Percentiles rank a stretch among this genome's conserved stretches.
Conservation (phyloP, 2,329 filamentous ascomycete species). For the Stylonectria norvegica region DNA sequence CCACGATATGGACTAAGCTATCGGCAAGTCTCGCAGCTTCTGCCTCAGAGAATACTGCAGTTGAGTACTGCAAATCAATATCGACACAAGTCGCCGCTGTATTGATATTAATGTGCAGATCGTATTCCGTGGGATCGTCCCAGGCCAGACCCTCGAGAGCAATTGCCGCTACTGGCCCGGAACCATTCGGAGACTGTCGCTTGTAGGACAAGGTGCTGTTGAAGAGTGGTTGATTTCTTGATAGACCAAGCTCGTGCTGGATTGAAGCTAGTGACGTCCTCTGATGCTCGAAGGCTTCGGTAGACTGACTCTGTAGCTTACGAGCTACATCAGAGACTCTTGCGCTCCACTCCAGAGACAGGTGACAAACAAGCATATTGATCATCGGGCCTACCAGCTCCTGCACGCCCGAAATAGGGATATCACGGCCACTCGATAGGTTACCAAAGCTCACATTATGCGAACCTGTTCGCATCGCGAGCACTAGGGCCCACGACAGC, state of each 20-base stretch:
- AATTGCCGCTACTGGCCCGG: constrained; percentile 16
- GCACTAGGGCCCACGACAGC: not conserved
- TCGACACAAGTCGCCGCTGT: not conserved
- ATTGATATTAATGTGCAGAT: not conserved
- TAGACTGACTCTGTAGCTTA: not conserved
- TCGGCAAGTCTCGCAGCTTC: not conserved
- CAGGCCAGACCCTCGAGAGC: not conserved
- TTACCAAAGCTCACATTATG: not conserved
- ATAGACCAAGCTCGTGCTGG: not conserved
- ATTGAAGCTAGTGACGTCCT: not conserved
- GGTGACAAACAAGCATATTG: not conserved
- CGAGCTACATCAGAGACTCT: not conserved
- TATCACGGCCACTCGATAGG: not conserved
- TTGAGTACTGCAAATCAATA: not conserved
- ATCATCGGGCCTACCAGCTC: not conserved
- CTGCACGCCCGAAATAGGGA: not conserved
- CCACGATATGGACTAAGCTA: not conserved
- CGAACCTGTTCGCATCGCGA: not conserved
- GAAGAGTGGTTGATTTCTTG: not conserved
- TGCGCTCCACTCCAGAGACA: not conserved
- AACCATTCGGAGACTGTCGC: not conserved
- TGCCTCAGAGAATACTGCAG: not conserved
- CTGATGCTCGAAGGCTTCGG: not conserved
- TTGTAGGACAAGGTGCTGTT: not conserved
- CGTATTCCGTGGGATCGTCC: constrained; percentile 3